Percentiles rank a stretch among this genome's conserved stretches.
Evolutionary conservation across 257 asterid species (phyloP).

Genomic region (Petunia secreta): DNA sequence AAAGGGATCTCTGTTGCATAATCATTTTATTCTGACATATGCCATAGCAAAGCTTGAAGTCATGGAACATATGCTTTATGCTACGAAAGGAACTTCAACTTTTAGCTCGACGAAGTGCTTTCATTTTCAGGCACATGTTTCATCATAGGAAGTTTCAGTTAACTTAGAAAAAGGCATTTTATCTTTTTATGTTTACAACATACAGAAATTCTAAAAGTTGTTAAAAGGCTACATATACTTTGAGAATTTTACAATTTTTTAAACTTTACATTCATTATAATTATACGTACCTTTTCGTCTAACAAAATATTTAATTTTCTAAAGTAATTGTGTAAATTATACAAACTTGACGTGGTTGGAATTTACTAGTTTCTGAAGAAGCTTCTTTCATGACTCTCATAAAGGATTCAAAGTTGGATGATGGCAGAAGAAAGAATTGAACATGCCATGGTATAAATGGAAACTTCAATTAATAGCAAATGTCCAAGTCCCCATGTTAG

Average conservation of each 20-base stretch:
- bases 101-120: neutral
- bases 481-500: conserved; percentile 20
- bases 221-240: neutral
- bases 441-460: neutral
- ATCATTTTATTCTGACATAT: neutral
- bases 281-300: neutral
- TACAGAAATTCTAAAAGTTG: neutral
- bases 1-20: neutral
- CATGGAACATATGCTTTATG: neutral
- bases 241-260: too few species aligned
- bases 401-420: neutral
- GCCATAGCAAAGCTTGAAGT: neutral
- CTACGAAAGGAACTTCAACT: neutral
- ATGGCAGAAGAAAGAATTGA: neutral
- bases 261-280: too few species aligned
- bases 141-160: neutral
- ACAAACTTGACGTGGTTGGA: neutral
- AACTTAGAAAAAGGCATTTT: neutral
- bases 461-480: neutral
- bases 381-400: conserved; percentile 23
- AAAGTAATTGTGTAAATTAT: neutral
- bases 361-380: conserved; percentile 27
- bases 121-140: neutral
- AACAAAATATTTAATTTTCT: too few species aligned
- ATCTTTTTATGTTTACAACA: neutral